Base-by-base conservation (phyloP, 352 stramenopile genomes). In the Lagenidium giganteum region DNA sequence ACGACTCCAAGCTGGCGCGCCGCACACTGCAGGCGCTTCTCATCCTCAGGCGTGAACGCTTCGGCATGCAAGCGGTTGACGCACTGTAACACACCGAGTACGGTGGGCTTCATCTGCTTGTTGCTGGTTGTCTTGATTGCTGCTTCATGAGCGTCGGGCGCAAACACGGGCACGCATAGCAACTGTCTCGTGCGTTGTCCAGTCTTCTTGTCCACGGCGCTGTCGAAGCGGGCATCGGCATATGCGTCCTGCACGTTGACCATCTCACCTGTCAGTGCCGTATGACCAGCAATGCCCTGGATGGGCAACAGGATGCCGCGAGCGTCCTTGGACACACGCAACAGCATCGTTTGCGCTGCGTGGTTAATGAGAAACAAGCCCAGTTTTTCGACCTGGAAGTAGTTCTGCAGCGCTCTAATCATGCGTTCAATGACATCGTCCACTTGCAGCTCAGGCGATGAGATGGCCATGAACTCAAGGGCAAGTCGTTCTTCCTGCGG, bases 341-440 rank as follows among this genome's bases (percentile, higher is more conserved):
- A 18, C 11, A 37, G 31, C 31, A 37, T 37, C n/a, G 6, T 37
- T n/a, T n/a, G n/a, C n/a, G n/a, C n/a, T n/a, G n/a, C n/a, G 17
- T 59, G 30, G 49, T 71, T 54, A 5, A 67, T 31, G 22, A 61
- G 61, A 45, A 70, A 73, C 21, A 73, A 21, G 4, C 42, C 46
- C 9, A 59, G 48, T 23, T 54, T 61, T 27, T 75, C 49, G 18
- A 52, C 62, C 30, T 61, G 43, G 36, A 73, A 74, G 17, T 75
- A 61, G 20, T 63, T 51, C 43, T 61, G 59, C 16, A 51, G 40
- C 9, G 48, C 37, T 20, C 54, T 58, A 13, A 62, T 56, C 51
- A 67, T 55, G n/a, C 60, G 38, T 38, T 55, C 57, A 8, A 70
- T 45, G 12, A 64, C 46, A 46, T 66, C 60, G 3, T 52, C 50